Conservation (phyloP, 2,329 filamentous ascomycete genomes). For the Curvularia spicifera region DNA sequence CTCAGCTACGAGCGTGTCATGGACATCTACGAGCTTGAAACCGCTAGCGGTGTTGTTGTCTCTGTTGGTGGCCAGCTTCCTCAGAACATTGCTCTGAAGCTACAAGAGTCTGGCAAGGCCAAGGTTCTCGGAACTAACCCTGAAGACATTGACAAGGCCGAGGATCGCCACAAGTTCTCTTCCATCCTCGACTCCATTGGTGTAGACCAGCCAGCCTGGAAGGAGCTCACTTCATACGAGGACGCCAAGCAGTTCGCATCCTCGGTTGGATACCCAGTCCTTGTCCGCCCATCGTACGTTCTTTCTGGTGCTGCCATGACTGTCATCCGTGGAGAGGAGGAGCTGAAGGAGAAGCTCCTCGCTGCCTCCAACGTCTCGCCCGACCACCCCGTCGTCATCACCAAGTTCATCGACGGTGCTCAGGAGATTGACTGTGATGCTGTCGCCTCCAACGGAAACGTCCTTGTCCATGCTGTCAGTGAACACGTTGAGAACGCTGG, state of each 20-base stretch:
- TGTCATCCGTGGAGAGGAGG: slow-evolving; percentile 84
- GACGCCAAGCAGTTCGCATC: slow-evolving; percentile 88
- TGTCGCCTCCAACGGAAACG: slow-evolving; percentile 83
- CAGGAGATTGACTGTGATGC: slow-evolving; percentile 96
- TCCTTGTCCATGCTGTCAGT: slow-evolving; percentile 89
- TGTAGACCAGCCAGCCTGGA: slow-evolving; percentile 97
- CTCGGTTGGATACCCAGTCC: slow-evolving; percentile 87
- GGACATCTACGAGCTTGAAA: slow-evolving; percentile 97
- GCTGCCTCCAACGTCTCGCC: slow-evolving; percentile 90
- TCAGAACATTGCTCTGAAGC: slow-evolving; percentile 93
- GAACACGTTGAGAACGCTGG: slow-evolving; percentile 97
- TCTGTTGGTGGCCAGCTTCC: slow-evolving; percentile 95
- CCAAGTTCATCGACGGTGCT: slow-evolving; percentile 96
- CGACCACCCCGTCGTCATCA: slow-evolving; percentile 97
- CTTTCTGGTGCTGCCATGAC: slow-evolving; percentile 98
- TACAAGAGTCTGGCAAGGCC: slow-evolving; percentile 89
- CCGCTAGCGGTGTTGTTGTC: slow-evolving; percentile 84
- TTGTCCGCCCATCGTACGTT: slow-evolving; percentile 94
- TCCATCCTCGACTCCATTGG: slow-evolving; percentile 96
- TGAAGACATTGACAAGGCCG: slow-evolving; percentile 94
- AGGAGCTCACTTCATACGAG: slow-evolving; percentile 87
- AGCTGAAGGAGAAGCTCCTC: slow-evolving; percentile 93
- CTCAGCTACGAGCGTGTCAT: slow-evolving; percentile 96
- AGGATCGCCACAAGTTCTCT: slow-evolving; percentile 98
- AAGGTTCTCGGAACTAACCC: slow-evolving; percentile 93